Percentiles rank a stretch among this genome's conserved stretches.
Conservation (phyloP, 1,284 basidiomycete species). For the Sporisorium reilianum region DNA sequence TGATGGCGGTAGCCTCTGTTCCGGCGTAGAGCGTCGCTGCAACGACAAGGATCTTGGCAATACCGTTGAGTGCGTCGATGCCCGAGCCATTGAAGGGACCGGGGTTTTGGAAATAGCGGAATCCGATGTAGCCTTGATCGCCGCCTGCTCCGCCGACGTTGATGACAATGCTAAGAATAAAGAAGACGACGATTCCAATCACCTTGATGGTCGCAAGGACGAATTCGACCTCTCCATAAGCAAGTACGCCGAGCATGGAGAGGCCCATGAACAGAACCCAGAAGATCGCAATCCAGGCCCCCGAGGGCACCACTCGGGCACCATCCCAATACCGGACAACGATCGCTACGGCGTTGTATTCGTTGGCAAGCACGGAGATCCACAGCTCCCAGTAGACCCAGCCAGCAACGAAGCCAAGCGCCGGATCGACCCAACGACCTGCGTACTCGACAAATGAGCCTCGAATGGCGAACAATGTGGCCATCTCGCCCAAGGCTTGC, state of each 20-base stretch:
- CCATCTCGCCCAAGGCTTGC: slow-evolving; percentile 52
- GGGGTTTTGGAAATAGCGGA: slow-evolving; percentile 67
- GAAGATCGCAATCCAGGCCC: slow-evolving; percentile 51
- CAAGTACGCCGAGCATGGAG: slow-evolving; percentile 42
- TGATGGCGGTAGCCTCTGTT: slow-evolving; percentile 74
- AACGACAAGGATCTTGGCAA: slow-evolving; percentile 77
- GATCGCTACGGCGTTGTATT: slow-evolving; percentile 48
- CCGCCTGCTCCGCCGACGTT: slow-evolving; percentile 44
- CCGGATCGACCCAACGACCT: slow-evolving; percentile 81
- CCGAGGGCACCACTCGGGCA: slow-evolving; percentile 25
- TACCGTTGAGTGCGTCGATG: slow-evolving; percentile 54
- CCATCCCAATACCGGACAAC: slow-evolving; percentile 48
- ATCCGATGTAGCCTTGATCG: slow-evolving; percentile 46
- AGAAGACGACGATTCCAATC: slow-evolving; percentile 46
- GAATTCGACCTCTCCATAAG: slow-evolving; percentile 66
- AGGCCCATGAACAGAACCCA: slow-evolving; percentile 51
- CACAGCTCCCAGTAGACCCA: slow-evolving; percentile 70
- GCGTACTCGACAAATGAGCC: slow-evolving; percentile 84
- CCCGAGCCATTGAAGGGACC: slow-evolving; percentile 69
- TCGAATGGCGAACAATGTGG: slow-evolving; percentile 73
- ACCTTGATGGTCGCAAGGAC: slow-evolving; percentile 47
- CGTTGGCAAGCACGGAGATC: slow-evolving; percentile 49
- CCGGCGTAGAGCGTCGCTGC: slow-evolving; percentile 75
- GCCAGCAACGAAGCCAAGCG: slow-evolving; percentile 75
- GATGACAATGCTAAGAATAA: slow-evolving; percentile 52